Evolutionary conservation across 306 rosid genomes (phyloP).

Genomic region (Inga leiocalycina): DNA sequence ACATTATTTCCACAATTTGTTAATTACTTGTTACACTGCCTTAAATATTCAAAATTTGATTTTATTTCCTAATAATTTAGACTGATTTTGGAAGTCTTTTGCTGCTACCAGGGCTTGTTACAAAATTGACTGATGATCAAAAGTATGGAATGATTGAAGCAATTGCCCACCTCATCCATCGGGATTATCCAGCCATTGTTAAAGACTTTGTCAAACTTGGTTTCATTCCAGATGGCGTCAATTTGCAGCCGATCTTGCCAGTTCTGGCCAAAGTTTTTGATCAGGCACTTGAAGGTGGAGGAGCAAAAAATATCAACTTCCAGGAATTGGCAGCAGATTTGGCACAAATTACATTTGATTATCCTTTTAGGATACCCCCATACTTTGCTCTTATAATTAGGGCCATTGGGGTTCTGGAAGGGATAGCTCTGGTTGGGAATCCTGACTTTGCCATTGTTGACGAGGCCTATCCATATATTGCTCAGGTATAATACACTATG

Average conservation of each 20-base stretch:
- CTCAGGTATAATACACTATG: slow-evolving; percentile 66
- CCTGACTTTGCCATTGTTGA: slow-evolving; percentile 97
- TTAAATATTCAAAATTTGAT: slow-evolving; percentile 20
- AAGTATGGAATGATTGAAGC: slow-evolving; percentile 99
- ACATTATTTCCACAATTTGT: slow-evolving; percentile 18
- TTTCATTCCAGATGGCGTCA: slow-evolving; percentile 92
- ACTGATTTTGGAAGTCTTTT: slow-evolving; percentile 38
- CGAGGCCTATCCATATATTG: slow-evolving; percentile 98
- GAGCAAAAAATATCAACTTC: slow-evolving; percentile 96
- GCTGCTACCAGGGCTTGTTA: slow-evolving; percentile 78
- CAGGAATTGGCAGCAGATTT: slow-evolving; percentile 97
- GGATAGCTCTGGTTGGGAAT: slow-evolving; percentile 97
- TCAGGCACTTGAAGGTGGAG: slow-evolving; percentile 99
- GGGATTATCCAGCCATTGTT: slow-evolving; percentile 92
- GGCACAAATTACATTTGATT: slow-evolving; percentile 98
- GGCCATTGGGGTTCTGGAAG: slow-evolving; percentile 96
- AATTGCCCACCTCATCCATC: slow-evolving; percentile 94
- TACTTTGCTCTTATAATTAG: slow-evolving; percentile 98
- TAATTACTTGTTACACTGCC: not conserved
- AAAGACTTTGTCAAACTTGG: slow-evolving; percentile 92
- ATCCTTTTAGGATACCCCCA: slow-evolving; percentile 98
- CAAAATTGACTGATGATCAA: slow-evolving; percentile 96
- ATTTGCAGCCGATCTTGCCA: slow-evolving; percentile 93
- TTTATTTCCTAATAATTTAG: slow-evolving; percentile 17
- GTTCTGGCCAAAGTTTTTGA: slow-evolving; percentile 98